phyloP scores from a whole-genome alignment of 495 filamentous ascomycete species.

The Daldinia loculata region DNA sequence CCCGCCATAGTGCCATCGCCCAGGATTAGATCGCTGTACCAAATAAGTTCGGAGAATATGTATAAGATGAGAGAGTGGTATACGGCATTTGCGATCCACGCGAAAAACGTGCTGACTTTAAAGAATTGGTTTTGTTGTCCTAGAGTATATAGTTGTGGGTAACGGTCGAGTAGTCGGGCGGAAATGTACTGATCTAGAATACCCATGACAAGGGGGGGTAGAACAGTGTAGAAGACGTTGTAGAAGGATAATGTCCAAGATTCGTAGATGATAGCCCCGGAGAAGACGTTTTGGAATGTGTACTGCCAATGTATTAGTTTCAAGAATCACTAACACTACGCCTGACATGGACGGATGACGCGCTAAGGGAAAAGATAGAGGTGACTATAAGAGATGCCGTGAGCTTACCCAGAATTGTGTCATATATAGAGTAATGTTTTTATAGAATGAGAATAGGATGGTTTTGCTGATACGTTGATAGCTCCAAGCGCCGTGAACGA shows the following conservation, averaged over 20 bases:
- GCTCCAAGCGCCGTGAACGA: conserved; percentile 97
- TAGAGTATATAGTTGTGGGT: conserved; percentile 94
- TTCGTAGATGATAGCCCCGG: conserved; percentile 97
- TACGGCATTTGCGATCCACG: conserved; percentile 92
- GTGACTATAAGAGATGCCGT: background rate
- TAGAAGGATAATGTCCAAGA: conserved; percentile 99
- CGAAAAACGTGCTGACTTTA: conserved; percentile 86
- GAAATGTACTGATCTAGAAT: conserved; percentile 99
- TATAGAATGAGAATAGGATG: conserved; percentile 98
- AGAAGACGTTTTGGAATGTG: conserved; percentile 98
- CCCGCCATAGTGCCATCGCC: conserved; percentile 80
- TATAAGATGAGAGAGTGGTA: conserved; percentile 96
- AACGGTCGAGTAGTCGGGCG: conserved; percentile 93
- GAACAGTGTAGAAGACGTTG: conserved; percentile 97
- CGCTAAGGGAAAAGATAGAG: conserved; percentile 3
- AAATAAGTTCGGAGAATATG: conserved; percentile 82
- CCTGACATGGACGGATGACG: background rate
- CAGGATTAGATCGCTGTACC: conserved; percentile 77
- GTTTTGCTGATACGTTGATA: conserved; percentile 97
- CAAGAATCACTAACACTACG: background rate
- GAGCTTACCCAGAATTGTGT: conserved; percentile 96
- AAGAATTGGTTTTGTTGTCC: conserved; percentile 95
- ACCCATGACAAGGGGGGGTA: conserved; percentile 93
- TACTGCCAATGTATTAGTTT: conserved; percentile 67
- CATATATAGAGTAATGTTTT: conserved; percentile 98